Evolutionary conservation across 495 filamentous ascomycete genomes (phyloP).

Genomic region (Rostrohypoxylon terebratum): DNA sequence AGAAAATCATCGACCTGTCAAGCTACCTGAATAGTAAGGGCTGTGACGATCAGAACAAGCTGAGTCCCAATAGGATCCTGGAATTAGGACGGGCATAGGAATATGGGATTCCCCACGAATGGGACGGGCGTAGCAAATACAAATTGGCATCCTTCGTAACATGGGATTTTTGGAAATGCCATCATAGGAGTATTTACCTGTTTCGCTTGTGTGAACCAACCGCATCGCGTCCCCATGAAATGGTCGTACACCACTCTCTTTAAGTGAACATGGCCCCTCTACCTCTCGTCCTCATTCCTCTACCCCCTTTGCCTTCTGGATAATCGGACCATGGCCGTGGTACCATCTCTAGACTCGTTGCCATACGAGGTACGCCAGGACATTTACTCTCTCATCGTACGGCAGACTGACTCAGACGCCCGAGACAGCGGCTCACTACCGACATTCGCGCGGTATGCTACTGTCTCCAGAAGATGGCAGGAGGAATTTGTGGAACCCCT

Average conservation of each 20-base stretch:
- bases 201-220: constrained; percentile 23
- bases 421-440: constrained; percentile 7
- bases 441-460: constrained; percentile 28
- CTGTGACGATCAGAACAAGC: constrained; percentile 9
- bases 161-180: constrained; percentile 40
- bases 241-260: neutral
- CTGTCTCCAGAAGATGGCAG: constrained; percentile 41
- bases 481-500: constrained; percentile 37
- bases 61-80: constrained; percentile 15
- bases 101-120: constrained; percentile 28
- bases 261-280: neutral
- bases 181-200: neutral
- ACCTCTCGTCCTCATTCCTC: neutral
- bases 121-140: constrained; percentile 30
- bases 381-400: constrained; percentile 36
- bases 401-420: constrained; percentile 28
- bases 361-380: constrained; percentile 44
- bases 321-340: constrained; percentile 22
- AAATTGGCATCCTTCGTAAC: constrained; percentile 31
- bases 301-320: neutral
- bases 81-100: constrained; percentile 26
- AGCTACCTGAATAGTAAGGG: neutral
- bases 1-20: neutral
- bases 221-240: neutral
- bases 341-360: constrained; percentile 39